These are phyloP conservation scores for Geoglossum glabrum DNA, from an alignment of 495 filamentous ascomycete genomes.

Conservation along the genomic window DNA sequence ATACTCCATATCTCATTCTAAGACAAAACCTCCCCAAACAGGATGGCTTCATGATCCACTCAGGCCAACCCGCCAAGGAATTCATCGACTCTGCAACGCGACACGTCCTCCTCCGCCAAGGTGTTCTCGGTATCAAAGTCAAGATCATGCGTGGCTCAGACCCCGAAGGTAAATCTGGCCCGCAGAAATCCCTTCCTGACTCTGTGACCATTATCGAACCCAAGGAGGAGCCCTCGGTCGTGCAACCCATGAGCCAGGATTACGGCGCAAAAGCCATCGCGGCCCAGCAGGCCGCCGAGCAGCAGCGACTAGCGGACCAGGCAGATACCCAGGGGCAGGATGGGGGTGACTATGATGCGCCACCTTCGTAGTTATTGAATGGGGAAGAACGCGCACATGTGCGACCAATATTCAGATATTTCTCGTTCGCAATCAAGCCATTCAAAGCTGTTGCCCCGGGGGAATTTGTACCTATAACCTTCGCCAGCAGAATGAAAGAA, in stretches of 20 bases:
- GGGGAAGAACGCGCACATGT: background rate
- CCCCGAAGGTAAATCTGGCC: constrained; percentile 96
- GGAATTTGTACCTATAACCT: background rate
- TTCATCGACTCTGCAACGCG: constrained; percentile 97
- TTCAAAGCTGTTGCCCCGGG: background rate
- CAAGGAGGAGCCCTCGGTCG: constrained; percentile 90
- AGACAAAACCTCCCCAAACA: constrained; percentile 12
- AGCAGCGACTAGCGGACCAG: constrained; percentile 43
- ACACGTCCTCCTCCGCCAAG: constrained; percentile 97
- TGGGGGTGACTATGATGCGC: constrained; percentile 11
- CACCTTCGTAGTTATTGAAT: background rate
- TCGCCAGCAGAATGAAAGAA: background rate
- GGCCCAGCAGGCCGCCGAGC: constrained; percentile 65
- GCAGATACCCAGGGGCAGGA: constrained; percentile 24
- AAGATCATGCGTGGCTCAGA: constrained; percentile 99
- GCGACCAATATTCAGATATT: background rate
- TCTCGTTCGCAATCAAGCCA: background rate
- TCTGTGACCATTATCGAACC: constrained; percentile 98
- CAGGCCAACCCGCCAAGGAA: constrained; percentile 95
- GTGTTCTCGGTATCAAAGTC: constrained; percentile 99
- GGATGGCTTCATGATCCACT: constrained; percentile 99
- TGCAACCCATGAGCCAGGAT: constrained; percentile 89
- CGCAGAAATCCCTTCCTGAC: constrained; percentile 90
- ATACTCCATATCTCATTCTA: background rate
- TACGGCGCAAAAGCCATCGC: constrained; percentile 92